Conservation (phyloP, 768 basidiomycete genomes). For the Gelatoporia subvermispora region DNA sequence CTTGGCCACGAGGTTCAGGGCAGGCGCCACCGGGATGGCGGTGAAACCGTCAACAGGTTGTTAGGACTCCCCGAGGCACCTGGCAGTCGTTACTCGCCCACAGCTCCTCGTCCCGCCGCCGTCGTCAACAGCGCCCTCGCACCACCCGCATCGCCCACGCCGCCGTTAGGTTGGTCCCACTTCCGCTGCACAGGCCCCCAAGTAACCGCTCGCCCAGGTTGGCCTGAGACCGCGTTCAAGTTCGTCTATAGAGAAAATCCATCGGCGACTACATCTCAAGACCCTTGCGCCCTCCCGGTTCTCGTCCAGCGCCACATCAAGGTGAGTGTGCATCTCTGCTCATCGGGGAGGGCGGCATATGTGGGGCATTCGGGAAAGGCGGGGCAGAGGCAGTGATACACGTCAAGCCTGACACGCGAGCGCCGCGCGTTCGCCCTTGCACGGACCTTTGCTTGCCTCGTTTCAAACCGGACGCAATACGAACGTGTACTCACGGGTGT, state of each 20-base stretch:
- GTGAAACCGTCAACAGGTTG: constrained; percentile 20
- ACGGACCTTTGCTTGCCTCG: neutral
- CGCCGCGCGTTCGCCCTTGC: constrained; percentile 9
- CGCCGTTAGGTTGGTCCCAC: constrained; percentile 10
- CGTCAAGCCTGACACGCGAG: constrained; percentile 13
- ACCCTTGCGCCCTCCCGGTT: neutral
- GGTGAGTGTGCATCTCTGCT: constrained; percentile 3
- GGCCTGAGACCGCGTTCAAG: constrained; percentile 5
- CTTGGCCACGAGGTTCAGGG: constrained; percentile 11
- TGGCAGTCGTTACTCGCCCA: constrained; percentile 14
- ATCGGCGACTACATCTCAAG: constrained; percentile 6
- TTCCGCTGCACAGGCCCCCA: neutral
- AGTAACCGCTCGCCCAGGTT: constrained; percentile 3
- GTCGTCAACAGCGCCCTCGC: constrained; percentile 11
- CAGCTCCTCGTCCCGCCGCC: constrained; percentile 14
- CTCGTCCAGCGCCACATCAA: constrained; percentile 8
- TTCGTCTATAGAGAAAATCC: constrained; percentile 10
- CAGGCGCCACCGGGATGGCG: constrained; percentile 17
- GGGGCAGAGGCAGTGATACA: neutral
- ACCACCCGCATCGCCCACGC: neutral
- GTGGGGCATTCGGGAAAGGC: neutral
- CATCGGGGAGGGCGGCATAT: neutral
- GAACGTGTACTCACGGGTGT: neutral
- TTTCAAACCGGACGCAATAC: neutral
- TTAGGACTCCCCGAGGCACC: constrained; percentile 23